Percentiles rank a stretch among this genome's conserved stretches.
Evolutionary conservation across 441 rosid genomes (phyloP).

Genomic region (Aquilaria agallochum): DNA sequence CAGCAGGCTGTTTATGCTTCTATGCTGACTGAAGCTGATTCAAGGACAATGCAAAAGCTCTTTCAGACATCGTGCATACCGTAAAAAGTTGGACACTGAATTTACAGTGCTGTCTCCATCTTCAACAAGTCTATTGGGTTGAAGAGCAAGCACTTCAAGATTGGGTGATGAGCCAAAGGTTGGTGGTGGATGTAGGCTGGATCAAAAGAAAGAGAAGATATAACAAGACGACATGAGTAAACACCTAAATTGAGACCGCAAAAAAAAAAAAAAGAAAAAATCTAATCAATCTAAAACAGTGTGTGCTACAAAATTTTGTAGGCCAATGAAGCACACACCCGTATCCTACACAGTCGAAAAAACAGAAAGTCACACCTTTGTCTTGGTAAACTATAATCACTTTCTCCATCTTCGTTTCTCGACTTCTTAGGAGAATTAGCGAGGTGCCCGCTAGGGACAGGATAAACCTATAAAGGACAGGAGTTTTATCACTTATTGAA

Average conservation of each 20-base stretch:
- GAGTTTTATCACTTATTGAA: conserved; percentile 6
- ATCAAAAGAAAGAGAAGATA: conserved; percentile 16
- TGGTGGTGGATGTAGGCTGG: conserved; percentile 80
- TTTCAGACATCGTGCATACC: conserved; percentile 26
- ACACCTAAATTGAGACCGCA: not conserved
- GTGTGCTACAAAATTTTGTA: too few species aligned
- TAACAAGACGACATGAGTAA: conserved; percentile 13
- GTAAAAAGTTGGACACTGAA: conserved; percentile 26
- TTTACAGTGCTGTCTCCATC: conserved; percentile 60
- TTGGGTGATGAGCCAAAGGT: conserved; percentile 91
- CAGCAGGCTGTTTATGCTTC: too few species aligned
- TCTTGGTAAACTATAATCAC: conserved; percentile 49
- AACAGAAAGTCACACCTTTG: conserved; percentile 33
- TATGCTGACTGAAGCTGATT: too few species aligned
- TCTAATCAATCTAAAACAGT: too few species aligned
- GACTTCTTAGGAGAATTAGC: conserved; percentile 46
- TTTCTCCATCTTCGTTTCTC: conserved; percentile 73
- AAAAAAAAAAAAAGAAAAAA: conserved; percentile 7
- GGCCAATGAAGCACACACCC: too few species aligned
- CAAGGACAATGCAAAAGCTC: too few species aligned
- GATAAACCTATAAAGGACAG: conserved; percentile 49
- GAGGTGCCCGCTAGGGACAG: conserved; percentile 38
- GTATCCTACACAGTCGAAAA: not conserved
- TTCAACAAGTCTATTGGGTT: conserved; percentile 40
- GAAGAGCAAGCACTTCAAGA: conserved; percentile 62